Evolutionary conservation across 2,329 filamentous ascomycete genomes (phyloP), one percentile per base, ranked within the genome.

Genomic region (Claviceps africana): DNA sequence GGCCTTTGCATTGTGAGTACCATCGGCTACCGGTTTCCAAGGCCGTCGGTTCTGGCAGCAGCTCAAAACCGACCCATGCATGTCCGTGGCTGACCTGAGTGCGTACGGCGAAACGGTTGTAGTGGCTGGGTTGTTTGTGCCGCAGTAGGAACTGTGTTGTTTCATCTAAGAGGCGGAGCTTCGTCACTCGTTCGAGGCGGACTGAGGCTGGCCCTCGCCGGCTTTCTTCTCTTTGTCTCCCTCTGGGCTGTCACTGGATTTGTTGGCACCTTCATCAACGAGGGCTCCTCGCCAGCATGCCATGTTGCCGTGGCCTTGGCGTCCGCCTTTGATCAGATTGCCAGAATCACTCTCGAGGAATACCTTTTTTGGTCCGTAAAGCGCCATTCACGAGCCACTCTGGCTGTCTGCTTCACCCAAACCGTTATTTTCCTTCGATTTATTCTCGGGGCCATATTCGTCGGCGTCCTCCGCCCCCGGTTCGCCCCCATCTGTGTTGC

Each of bases 171-270:
- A 60, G 71, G 72, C 57, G 68, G 76, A 68, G 68, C 71, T 61
- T 70, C 69, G 54, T 65, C 72, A 42, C 64, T 78, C 54, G 70
- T 77, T 61, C 71, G 74, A 65, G 75, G 80, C 67, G 74, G 76
- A 68, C 72, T 74, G 76, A 80, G 78, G 77, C 78, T 81, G 77
- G 77, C 73, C 76, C 77, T 81, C 76, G 66, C 73, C 60, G 64
- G 68, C 57, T 80, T 79, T 62, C 70, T 80, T 60, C 55, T 71
- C 28, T 68, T 71, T 53, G 69, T 75, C 31, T 70, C 71, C 57
- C 66, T 77, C 48, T 82, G 78, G 78, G 76, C 76, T 47, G 64
- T 75, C 42, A 62, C 70, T 55, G 72, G 71, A 53, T 81, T 81
- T 56, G 64, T 74, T 51, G 65, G 74, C 30, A 73, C 73, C 25